Conservation (phyloP, 2,329 filamentous ascomycete species). For the Elsinoe fawcettii region DNA sequence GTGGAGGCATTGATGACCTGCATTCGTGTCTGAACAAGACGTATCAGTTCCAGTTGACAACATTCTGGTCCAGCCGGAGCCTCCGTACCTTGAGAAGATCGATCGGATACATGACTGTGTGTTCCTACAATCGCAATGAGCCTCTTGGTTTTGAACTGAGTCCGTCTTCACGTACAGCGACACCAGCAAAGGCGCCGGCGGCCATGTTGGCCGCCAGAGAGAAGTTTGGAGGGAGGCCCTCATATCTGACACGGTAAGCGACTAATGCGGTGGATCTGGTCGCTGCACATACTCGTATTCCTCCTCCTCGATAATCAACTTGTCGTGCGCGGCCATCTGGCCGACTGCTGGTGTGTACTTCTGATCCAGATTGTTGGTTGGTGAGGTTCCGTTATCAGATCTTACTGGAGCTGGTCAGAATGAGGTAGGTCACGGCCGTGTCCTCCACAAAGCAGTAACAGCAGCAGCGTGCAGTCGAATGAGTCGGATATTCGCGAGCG, state of each 20-base stretch:
- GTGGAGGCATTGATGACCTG: constrained; percentile 85
- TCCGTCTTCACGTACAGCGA: constrained; percentile 58
- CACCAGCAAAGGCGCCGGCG: constrained; percentile 92
- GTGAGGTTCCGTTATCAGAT: neutral
- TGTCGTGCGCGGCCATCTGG: constrained; percentile 28
- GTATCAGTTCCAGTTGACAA: constrained; percentile 3
- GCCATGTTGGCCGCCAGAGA: constrained; percentile 90
- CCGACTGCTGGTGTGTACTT: constrained; percentile 17
- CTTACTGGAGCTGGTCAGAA: neutral
- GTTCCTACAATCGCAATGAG: constrained; percentile 55
- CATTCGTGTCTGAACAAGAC: constrained; percentile 72
- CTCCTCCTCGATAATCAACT: constrained; percentile 27
- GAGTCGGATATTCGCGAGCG: neutral
- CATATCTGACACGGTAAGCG: constrained; percentile 54
- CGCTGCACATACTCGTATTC: constrained; percentile 31
- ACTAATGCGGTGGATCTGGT: neutral
- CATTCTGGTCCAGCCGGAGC: neutral
- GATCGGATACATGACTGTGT: constrained; percentile 98
- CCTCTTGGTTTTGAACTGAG: neutral
- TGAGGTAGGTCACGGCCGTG: neutral
- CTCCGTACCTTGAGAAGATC: constrained; percentile 84
- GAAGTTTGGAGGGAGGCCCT: constrained; percentile 89
- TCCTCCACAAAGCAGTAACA: neutral
- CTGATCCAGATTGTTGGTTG: constrained; percentile 17
- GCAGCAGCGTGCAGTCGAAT: neutral